phyloP scores from a whole-genome alignment of 1,284 basidiomycete genomes.

The Cryptococcus wingfieldii region DNA sequence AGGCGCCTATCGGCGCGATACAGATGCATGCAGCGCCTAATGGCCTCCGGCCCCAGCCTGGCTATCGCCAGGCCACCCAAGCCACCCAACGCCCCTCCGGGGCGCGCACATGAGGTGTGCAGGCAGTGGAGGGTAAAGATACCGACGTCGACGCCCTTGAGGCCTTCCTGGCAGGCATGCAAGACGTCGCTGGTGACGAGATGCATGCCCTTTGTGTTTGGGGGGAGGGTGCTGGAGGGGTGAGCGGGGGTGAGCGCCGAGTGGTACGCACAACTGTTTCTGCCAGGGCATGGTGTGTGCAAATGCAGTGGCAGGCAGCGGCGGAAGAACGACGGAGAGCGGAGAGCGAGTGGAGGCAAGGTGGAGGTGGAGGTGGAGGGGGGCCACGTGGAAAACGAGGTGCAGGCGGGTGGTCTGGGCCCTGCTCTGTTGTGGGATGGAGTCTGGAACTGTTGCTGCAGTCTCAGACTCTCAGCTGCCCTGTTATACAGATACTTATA shows the following conservation, averaged over 20 bases:
- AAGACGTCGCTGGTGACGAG: conserved; percentile 73
- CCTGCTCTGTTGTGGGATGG: too few relatives aligned
- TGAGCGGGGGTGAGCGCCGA: conserved; percentile 43
- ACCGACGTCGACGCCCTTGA: conserved; percentile 64
- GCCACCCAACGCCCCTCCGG: too few relatives aligned
- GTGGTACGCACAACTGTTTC: conserved; percentile 63
- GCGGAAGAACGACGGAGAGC: not conserved
- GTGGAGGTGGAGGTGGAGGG: not conserved
- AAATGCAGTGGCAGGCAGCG: not conserved
- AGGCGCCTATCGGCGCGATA: too few relatives aligned
- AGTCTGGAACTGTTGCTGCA: too few relatives aligned
- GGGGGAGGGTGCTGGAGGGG: conserved; percentile 37
- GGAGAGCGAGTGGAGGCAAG: not conserved
- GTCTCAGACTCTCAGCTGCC: too few relatives aligned
- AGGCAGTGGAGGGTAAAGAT: conserved; percentile 59
- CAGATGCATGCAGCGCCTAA: too few relatives aligned
- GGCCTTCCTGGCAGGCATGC: conserved; percentile 65
- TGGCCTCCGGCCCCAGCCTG: too few relatives aligned
- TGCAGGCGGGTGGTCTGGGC: not conserved
- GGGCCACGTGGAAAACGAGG: not conserved
- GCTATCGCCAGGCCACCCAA: too few relatives aligned
- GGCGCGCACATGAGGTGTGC: conserved; percentile 63
- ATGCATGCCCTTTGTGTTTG: conserved; percentile 59
- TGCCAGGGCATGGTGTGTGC: conserved; percentile 75
- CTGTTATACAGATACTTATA: too few relatives aligned